Percentiles rank a stretch among this genome's conserved stretches.
These are phyloP conservation scores for Aspergillus ostianus DNA, from an alignment of 495 filamentous ascomycete genomes.

Conservation along the genomic window DNA sequence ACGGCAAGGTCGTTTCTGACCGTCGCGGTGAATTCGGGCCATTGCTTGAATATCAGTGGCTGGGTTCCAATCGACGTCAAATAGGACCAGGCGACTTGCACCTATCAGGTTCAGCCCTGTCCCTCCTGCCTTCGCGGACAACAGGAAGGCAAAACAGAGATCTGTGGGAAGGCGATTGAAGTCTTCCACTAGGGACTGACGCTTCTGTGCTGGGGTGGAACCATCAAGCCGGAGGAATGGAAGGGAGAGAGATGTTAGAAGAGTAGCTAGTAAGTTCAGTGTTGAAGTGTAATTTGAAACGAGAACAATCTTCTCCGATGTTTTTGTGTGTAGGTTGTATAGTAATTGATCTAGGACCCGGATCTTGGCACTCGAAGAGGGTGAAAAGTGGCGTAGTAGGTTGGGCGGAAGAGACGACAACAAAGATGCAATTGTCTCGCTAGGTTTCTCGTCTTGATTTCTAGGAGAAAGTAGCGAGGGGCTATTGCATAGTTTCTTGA, in stretches of 20 bases:
- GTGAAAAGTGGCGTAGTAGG: conserved; percentile 55
- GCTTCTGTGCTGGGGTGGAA: conserved; percentile 63
- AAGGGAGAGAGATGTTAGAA: conserved; percentile 62
- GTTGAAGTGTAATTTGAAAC: conserved; percentile 84
- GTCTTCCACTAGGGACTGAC: conserved; percentile 71
- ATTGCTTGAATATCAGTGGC: conserved; percentile 82
- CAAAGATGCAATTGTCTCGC: conserved; percentile 46
- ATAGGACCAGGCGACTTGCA: conserved; percentile 71
- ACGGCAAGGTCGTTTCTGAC: conserved; percentile 66
- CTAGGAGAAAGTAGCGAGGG: conserved; percentile 61
- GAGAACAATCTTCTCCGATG: conserved; percentile 73
- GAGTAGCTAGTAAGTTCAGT: conserved; percentile 64
- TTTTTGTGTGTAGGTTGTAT: conserved; percentile 57
- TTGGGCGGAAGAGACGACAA: conserved; percentile 57
- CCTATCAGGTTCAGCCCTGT: conserved; percentile 77
- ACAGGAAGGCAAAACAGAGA: conserved; percentile 68
- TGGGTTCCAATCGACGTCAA: conserved; percentile 84
- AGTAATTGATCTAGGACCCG: conserved; percentile 70
- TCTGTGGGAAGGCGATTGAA: conserved; percentile 64
- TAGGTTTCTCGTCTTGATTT: conserved; percentile 32
- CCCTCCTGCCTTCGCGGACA: conserved; percentile 77
- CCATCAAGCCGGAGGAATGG: conserved; percentile 73
- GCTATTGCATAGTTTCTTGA: conserved; percentile 84
- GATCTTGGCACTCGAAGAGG: conserved; percentile 66
- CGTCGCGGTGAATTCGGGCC: conserved; percentile 79